Evolutionary conservation across 495 filamentous ascomycete genomes (phyloP), one percentile per base, ranked within the genome.

Genomic region (Lasiosphaeria miniovina): DNA sequence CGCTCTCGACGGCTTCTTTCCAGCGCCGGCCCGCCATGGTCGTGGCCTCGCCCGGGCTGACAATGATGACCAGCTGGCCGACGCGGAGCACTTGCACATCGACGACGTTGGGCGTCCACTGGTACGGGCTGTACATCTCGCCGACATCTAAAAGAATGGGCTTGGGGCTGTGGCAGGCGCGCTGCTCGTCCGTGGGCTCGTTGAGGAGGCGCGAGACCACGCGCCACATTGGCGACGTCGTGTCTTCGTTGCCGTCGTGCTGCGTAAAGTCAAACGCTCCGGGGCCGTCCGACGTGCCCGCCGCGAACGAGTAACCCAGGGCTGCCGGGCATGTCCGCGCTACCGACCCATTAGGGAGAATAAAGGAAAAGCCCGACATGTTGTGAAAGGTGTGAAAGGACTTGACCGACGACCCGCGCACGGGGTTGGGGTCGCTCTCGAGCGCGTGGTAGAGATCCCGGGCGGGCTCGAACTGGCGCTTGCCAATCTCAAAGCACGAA

Each of bases 251-350:
- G 10, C 85, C 87, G 54, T 85, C 77, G 64, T 93, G 92, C 68
- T 98, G 94, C 24, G 88, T 96, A 68, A 97, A 97, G 74, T 98
- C 93, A 67, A 96, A 96, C 4, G 84, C 86, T 0, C 94, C 94
- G 0, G 93, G 93, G 8, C 94, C 91, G 69, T 98, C 94, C 2
- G 91, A 91, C 1, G 94, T 98, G 6, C 94, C 94, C 9, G 90
- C 94, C 12, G 94, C 94, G 72, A 98, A 98, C 3, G 89, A 91
- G 61, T 93, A 96, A 24, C 94, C 94, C 41, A 98, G 72, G 0
- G 93, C 94, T n/a, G 94, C 94, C 9, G 91, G 86, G 65, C 94
- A 97, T 9, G 93, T 96, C 24, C 69, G 79, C 14, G 87, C 83
- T 24, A 72, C 79, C 9, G 85, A 87, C 48, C 89, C 88, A 66